These are phyloP conservation scores for Hirschfeldia incana DNA, from an alignment of 345 rosid species.

Conservation along the genomic window DNA sequence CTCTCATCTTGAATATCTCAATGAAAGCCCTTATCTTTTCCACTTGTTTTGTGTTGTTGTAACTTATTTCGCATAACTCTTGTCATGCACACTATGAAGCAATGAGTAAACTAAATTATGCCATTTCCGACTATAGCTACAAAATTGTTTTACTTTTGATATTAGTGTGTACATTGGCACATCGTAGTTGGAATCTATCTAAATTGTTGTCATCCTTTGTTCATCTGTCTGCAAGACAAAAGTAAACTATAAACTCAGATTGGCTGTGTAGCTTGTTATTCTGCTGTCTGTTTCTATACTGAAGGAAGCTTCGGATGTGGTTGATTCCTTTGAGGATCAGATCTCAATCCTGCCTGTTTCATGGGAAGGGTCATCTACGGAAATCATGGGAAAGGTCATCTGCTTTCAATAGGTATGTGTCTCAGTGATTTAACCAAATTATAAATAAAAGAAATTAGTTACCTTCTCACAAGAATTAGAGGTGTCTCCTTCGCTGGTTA, in stretches of 20 bases:
- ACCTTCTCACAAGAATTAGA: background rate
- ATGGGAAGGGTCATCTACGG: too few species aligned
- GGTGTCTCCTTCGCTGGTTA: background rate
- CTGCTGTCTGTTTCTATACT: conserved; percentile 7
- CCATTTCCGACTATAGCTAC: background rate
- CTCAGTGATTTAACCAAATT: too few species aligned
- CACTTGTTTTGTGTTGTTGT: background rate
- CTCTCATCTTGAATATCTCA: background rate
- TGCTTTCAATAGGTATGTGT: too few species aligned
- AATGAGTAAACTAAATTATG: background rate
- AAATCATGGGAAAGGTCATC: too few species aligned
- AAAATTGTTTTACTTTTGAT: background rate
- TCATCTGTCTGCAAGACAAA: background rate
- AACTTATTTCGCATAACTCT: background rate
- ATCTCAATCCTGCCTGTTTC: conserved; percentile 34
- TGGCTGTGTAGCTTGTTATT: conserved; percentile 13
- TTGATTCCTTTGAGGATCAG: conserved; percentile 83
- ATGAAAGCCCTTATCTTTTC: background rate
- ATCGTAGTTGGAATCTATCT: background rate
- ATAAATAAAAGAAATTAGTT: background rate
- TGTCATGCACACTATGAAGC: background rate
- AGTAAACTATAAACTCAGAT: background rate
- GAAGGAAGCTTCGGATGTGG: conserved; percentile 71
- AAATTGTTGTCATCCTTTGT: background rate
- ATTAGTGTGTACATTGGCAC: background rate